These are phyloP conservation scores for Gossypium mustelinum DNA, from an alignment of 345 rosid species.

Conservation along the genomic window DNA sequence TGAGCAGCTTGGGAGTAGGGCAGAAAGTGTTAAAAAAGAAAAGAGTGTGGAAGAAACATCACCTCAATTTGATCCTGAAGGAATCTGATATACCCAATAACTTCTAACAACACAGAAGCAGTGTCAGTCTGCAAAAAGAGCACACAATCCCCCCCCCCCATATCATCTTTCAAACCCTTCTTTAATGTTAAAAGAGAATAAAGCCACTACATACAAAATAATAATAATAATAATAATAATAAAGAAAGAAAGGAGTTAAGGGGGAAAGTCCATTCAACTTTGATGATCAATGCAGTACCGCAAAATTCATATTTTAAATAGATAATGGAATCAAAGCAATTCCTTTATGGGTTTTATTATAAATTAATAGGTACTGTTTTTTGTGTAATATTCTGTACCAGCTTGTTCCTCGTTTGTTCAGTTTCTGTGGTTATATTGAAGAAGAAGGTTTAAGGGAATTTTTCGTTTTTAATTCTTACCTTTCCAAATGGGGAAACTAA, in stretches of 20 bases:
- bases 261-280: neutral
- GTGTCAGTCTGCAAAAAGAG: constrained; percentile 63
- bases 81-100: constrained; percentile 64
- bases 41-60: constrained; percentile 19
- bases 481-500: constrained; percentile 55
- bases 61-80: constrained; percentile 68
- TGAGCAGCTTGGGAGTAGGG: constrained; percentile 10
- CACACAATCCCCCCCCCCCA: constrained; percentile 13
- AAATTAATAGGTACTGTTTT: constrained; percentile 2
- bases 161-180: constrained; percentile 13
- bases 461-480: constrained; percentile 23
- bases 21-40: constrained; percentile 17
- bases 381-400: neutral
- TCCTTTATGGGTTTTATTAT: constrained; percentile 17
- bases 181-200: constrained; percentile 22
- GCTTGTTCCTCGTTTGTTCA: neutral
- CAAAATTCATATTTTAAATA: neutral
- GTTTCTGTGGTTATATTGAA: neutral
- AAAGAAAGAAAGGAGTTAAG: neutral
- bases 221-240: neutral
- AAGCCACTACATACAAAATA: neutral
- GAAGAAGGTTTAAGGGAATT: neutral
- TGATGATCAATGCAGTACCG: constrained; percentile 2
- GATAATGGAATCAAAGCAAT: neutral
- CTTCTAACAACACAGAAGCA: constrained; percentile 62